Conservation (phyloP, 1,284 basidiomycete species). For the Microbotryum violaceum region DNA sequence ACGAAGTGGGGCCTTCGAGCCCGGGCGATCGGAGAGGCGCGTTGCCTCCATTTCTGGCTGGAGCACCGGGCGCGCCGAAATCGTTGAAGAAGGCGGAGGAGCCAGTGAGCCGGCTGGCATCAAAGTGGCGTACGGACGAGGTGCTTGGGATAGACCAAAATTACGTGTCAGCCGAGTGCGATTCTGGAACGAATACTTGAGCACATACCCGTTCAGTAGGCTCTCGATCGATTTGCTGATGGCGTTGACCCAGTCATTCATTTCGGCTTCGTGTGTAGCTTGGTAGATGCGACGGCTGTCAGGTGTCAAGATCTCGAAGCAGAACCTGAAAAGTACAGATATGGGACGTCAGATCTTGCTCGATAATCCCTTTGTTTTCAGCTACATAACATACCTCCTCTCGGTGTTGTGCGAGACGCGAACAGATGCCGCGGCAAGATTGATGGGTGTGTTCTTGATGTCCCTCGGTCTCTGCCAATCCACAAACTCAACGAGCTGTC, state of each 20-base stretch:
- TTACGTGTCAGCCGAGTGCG: background rate
- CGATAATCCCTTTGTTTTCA: background rate
- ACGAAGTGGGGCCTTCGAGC: background rate
- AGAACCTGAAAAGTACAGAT: slow-evolving; percentile 11
- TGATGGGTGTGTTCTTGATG: slow-evolving; percentile 7
- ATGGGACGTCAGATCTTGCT: no score
- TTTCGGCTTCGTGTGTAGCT: slow-evolving; percentile 45
- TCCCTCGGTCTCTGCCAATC: slow-evolving; percentile 7
- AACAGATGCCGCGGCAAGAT: slow-evolving; percentile 3
- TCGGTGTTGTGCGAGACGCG: slow-evolving; percentile 7
- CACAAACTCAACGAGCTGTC: slow-evolving; percentile 31
- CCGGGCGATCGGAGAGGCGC: background rate
- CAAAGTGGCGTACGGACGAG: slow-evolving; percentile 43
- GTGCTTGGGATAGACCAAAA: slow-evolving; percentile 32
- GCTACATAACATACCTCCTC: no score
- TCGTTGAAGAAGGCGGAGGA: slow-evolving; percentile 24
- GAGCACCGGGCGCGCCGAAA: slow-evolving; percentile 9
- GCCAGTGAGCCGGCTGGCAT: slow-evolving; percentile 31
- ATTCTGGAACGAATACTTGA: no score
- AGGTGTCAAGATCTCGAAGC: slow-evolving; percentile 49
- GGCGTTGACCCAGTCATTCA: slow-evolving; percentile 48
- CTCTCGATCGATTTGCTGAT: slow-evolving; percentile 49
- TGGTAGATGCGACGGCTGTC: slow-evolving; percentile 47
- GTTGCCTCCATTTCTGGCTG: background rate
- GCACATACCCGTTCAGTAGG: slow-evolving; percentile 44